Conservation (phyloP, 371 early-diverging fungal species). For the Zychaea mexicana region DNA sequence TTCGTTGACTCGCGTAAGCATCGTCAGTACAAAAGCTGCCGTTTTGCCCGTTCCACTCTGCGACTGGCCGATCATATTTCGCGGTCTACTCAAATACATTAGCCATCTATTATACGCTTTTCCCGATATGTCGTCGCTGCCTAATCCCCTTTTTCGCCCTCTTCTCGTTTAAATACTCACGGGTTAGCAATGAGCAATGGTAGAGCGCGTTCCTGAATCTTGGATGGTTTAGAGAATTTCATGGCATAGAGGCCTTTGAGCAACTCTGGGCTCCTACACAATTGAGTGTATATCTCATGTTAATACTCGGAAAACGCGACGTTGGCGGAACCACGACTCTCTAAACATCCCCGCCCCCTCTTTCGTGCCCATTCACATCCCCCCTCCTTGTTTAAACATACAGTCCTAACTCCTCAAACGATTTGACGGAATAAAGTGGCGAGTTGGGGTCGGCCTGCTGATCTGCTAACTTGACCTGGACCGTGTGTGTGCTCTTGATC, state of each 20-base stretch:
- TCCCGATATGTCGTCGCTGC: too few species aligned
- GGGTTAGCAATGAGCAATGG: constrained; percentile 83
- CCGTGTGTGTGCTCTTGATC: constrained; percentile 64
- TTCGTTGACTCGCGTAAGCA: constrained; percentile 77
- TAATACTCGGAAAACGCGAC: too few species aligned
- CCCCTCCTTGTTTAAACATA: constrained; percentile 24
- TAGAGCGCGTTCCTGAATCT: constrained; percentile 95
- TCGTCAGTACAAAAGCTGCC: constrained; percentile 93
- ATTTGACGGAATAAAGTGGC: constrained; percentile 77
- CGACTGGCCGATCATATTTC: constrained; percentile 53
- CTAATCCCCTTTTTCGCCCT: neutral
- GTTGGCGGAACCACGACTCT: too few species aligned
- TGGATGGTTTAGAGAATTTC: constrained; percentile 92
- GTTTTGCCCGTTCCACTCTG: constrained; percentile 87
- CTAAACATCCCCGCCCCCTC: neutral
- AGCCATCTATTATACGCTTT: too few species aligned
- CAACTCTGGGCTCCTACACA: constrained; percentile 63
- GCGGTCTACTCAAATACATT: constrained; percentile 39
- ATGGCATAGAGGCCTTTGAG: constrained; percentile 93
- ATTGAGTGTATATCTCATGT: neutral
- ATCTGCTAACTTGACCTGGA: constrained; percentile 83
- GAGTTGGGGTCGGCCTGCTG: constrained; percentile 67
- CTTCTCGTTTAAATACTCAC: constrained; percentile 28
- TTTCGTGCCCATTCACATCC: neutral
- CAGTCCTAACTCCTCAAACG: constrained; percentile 80